Conservation (phyloP, 2,329 filamentous ascomycete genomes). For the Xylaria sp. region DNA sequence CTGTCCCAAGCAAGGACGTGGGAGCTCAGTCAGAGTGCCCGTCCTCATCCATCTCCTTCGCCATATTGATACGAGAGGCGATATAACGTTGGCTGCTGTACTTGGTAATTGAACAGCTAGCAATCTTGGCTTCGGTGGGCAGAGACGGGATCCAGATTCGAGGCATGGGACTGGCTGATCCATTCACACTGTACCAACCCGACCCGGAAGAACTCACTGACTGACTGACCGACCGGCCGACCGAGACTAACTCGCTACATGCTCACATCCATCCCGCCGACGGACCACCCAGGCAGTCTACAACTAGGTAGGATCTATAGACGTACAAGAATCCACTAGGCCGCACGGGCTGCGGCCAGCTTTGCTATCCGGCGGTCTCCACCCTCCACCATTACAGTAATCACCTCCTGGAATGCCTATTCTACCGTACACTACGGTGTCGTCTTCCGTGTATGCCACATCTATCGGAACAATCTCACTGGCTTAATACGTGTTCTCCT, state of each 20-base stretch:
- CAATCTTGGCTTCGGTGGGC: background rate
- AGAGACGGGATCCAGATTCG: background rate
- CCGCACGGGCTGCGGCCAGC: conserved; percentile 33
- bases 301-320: background rate
- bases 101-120: background rate
- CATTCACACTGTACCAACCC: conserved; percentile 10
- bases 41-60: too few relatives aligned
- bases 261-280: background rate
- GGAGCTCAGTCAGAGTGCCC: too few relatives aligned
- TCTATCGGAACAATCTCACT: conserved; percentile 6
- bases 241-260: conserved; percentile 5
- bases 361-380: too few relatives aligned
- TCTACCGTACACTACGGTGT: conserved; percentile 2
- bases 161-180: background rate
- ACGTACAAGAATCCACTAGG: conserved; percentile 24
- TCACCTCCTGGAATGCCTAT: conserved; percentile 3
- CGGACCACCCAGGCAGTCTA: background rate
- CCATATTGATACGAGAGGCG: too few relatives aligned
- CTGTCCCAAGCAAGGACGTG: too few relatives aligned
- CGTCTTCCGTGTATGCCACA: background rate
- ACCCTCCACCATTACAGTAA: conserved; percentile 30
- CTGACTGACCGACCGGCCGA: conserved; percentile 17
- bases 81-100: too few relatives aligned
- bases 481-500: conserved; percentile 13
- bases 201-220: conserved; percentile 10